phyloP scores from a whole-genome alignment of 768 basidiomycete genomes.

The Podaxis carcinomalis region DNA sequence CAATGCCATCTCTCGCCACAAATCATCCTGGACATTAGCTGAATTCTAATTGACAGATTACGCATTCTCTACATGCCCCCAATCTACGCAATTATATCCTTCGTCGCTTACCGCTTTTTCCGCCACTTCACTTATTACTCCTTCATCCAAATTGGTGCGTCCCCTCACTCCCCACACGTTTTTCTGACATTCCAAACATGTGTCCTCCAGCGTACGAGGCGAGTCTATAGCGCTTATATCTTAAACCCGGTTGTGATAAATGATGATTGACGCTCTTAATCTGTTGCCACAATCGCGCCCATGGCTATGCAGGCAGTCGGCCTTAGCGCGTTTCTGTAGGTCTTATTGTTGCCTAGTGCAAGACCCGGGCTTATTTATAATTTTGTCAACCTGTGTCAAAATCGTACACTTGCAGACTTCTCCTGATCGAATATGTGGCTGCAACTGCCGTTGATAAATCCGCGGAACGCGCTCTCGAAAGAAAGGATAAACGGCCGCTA shows the following conservation, averaged over 20 bases:
- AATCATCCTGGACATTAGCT: constrained; percentile 2
- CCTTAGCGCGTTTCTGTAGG: constrained; percentile 82
- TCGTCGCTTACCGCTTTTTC: constrained; percentile 84
- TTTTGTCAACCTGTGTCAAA: not conserved
- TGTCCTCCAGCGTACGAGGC: constrained; percentile 61
- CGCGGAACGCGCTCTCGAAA: constrained; percentile 61
- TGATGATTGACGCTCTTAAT: not conserved
- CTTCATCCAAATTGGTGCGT: constrained; percentile 39
- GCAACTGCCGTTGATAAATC: constrained; percentile 58
- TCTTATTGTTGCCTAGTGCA: constrained; percentile 9
- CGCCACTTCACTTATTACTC: constrained; percentile 60
- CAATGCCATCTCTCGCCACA: not conserved
- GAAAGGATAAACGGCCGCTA: constrained; percentile 75
- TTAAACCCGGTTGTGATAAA: not conserved
- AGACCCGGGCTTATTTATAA: not conserved
- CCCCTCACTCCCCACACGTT: not conserved
- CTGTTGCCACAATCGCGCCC: not conserved
- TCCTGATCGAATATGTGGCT: constrained; percentile 84
- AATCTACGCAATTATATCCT: constrained; percentile 78
- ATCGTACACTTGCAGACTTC: constrained; percentile 39
- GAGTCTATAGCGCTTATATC: constrained; percentile 15
- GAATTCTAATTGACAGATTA: constrained; percentile 36
- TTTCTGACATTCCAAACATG: constrained; percentile 3
- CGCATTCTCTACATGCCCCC: constrained; percentile 84
- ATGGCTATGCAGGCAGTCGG: constrained; percentile 57